phyloP scores from a whole-genome alignment of 371 early-diverging fungal genomes.

The Haplosporangium sp. region DNA sequence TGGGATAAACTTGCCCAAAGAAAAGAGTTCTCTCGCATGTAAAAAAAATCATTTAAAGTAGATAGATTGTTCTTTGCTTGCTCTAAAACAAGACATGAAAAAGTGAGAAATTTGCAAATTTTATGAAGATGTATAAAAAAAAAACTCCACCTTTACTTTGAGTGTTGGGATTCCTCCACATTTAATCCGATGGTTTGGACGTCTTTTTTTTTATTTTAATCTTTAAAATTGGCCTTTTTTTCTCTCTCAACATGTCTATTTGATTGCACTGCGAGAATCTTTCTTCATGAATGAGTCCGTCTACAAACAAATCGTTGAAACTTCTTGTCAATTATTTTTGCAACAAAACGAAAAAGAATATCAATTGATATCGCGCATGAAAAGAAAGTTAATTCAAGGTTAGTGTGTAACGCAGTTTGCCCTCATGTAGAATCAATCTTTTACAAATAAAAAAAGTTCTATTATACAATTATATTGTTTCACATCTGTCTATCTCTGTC shows the following conservation, averaged over 20 bases:
- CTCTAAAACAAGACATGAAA: neutral
- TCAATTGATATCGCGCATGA: neutral
- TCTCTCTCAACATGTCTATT: no score
- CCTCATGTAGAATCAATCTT: neutral
- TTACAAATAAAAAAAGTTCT: no score
- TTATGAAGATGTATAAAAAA: no score
- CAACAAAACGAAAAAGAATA: neutral
- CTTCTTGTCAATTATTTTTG: neutral
- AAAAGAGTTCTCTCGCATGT: constrained; percentile 56
- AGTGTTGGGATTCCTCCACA: no score
- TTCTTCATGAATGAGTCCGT: neutral
- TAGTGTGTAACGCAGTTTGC: neutral
- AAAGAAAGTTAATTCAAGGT: neutral
- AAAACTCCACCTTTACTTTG: no score
- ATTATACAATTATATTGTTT: neutral
- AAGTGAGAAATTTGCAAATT: neutral
- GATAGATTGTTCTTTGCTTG: neutral
- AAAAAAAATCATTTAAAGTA: constrained; percentile 30
- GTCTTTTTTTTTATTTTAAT: no score
- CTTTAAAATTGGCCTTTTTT: no score
- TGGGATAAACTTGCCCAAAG: neutral
- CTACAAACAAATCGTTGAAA: neutral
- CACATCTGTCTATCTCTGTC: neutral
- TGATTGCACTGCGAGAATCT: no score
- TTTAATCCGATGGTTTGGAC: no score